Evolutionary conservation across 192 early-diverging fungal genomes (phyloP), one percentile per base, ranked within the genome.

Genomic region (Coemansia erecta): DNA sequence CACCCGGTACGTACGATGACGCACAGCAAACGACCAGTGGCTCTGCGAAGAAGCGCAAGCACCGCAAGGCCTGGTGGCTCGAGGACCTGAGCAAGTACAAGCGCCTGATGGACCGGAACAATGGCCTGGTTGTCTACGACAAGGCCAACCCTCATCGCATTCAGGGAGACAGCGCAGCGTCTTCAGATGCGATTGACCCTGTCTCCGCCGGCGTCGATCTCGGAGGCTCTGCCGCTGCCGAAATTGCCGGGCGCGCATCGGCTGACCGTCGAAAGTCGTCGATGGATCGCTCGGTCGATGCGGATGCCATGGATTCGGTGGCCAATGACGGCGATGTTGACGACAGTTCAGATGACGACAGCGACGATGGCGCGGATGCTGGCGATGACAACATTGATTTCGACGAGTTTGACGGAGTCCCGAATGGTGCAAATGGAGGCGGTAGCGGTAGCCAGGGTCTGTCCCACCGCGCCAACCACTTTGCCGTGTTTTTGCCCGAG

Each of bases 401-500:
- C 15, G 66, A 68, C 46, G 53, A 65, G 7, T 62, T 37, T 1
- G 66, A 78, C 19, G 55, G 41, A 3, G 53, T 33, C 2, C 31
- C 53, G 11, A 33, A 40, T 9, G 23, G 17, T 39, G 37, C 7
- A 3, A 41, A 19, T 19, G 54, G 41, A 41, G 15, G 39, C 5
- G 11, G 18, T 40, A 17, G 33, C 5, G 52, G 52, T 44, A 37
- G 54, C 37, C 66, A 72, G 39, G 63, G 66, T 15, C 58, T 86
- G 47, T 81, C 83, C 26, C 84, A 87, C 49, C 70, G 85, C 22
- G 85, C 85, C 8, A 84, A 94, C 57, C 80, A 84, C 3, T 69
- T 88, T 56, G 69, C 81, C 3, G 69, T 95, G 15, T 85, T 86
- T 56, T 84, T 96, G 66, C 92, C 92, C 0, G 85, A 84, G 40